A percentile compares a stretch with the other conserved stretches of the same genome.
phyloP scores from a whole-genome alignment of 2,329 filamentous ascomycete genomes.

The Escovopsis sp. region DNA sequence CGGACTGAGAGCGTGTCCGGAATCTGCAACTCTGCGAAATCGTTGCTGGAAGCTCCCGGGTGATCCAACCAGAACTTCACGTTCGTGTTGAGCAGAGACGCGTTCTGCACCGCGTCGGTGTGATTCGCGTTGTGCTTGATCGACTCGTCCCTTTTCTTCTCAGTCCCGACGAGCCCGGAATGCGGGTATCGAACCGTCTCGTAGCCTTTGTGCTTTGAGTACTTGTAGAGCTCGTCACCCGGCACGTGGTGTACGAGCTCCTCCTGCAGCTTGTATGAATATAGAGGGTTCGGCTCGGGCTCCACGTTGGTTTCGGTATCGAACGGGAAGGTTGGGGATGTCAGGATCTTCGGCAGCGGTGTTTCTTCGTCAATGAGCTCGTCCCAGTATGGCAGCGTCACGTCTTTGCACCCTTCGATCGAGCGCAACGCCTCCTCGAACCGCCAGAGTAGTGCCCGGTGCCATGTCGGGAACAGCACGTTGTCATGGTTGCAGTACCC shows the following conservation, averaged over 20 bases:
- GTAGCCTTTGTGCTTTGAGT: conserved; percentile 10
- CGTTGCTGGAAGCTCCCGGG: background rate
- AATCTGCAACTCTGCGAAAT: background rate
- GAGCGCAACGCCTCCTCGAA: conserved; percentile 12
- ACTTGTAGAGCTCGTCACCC: conserved; percentile 3
- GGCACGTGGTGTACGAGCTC: conserved; percentile 6
- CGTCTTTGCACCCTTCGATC: conserved; percentile 2
- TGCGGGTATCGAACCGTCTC: conserved; percentile 13
- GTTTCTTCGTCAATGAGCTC: conserved; percentile 2
- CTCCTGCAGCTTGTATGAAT: conserved; percentile 11
- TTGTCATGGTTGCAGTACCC: conserved; percentile 18
- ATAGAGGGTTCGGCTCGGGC: conserved; percentile 10
- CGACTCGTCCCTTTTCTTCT: background rate
- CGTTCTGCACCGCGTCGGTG: background rate
- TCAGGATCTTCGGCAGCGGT: conserved; percentile 5
- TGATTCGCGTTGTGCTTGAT: background rate
- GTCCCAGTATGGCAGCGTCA: conserved; percentile 13
- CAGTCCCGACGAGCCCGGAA: conserved; percentile 12
- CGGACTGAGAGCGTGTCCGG: background rate
- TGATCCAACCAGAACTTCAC: background rate
- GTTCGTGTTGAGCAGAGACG: background rate
- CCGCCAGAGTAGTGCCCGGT: conserved; percentile 13
- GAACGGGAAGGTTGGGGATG: conserved; percentile 1
- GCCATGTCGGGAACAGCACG: conserved; percentile 16
- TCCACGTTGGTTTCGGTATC: background rate